Evolutionary conservation across 106 monocot genomes (phyloP).

Genomic region (Dendrobium huoshanense): DNA sequence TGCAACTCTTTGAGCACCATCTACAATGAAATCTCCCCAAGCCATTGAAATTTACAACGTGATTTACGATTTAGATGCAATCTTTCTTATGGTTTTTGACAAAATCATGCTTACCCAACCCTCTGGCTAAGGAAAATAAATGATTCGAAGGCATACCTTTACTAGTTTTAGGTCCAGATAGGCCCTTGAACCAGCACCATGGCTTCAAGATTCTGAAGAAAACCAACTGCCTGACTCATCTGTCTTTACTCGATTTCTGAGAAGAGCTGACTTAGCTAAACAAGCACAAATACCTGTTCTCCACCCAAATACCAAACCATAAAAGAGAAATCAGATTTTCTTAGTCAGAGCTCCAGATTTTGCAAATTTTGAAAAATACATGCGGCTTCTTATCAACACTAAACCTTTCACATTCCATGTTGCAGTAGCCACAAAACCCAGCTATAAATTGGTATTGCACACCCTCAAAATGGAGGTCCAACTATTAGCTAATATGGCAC

Average conservation of each 20-base stretch:
- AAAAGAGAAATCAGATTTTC: slow-evolving; percentile 7
- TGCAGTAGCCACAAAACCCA: slow-evolving; percentile 3
- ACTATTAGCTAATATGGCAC: slow-evolving; percentile 6
- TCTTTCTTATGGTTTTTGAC: neutral
- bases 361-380: slow-evolving; percentile 3
- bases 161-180: neutral
- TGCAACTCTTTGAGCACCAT: neutral
- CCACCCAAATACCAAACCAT: slow-evolving; percentile 4
- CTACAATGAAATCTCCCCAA: neutral
- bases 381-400: slow-evolving; percentile 5
- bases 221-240: neutral
- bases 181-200: neutral
- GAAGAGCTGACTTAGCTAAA: slow-evolving; percentile 10
- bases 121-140: neutral
- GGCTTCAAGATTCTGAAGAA: slow-evolving; percentile 4
- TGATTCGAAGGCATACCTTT: neutral
- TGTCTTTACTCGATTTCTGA: neutral
- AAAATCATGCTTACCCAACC: neutral
- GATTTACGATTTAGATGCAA: neutral
- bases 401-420: slow-evolving; percentile 9
- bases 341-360: neutral
- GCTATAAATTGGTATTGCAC: slow-evolving; percentile 11
- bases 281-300: slow-evolving; percentile 13
- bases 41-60: neutral
- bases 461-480: slow-evolving; percentile 5